Evolutionary conservation across 2,329 filamentous ascomycete genomes (phyloP).

Genomic region (Botrytis fragariae): DNA sequence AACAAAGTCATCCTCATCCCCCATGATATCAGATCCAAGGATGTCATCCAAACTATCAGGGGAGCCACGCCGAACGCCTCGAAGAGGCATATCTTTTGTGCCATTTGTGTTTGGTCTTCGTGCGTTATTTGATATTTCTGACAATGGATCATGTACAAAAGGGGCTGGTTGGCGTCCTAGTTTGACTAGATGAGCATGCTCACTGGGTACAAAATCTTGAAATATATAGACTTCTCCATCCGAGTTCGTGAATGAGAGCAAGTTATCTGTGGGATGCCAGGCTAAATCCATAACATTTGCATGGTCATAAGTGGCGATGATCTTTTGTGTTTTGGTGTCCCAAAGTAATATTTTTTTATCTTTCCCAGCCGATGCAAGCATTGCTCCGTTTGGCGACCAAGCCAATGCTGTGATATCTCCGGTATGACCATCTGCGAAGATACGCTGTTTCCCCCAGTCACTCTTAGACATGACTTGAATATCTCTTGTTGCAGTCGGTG

Average conservation of each 20-base stretch:
- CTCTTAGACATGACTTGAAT: slow-evolving; percentile 83
- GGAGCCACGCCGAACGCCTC: slow-evolving; percentile 57
- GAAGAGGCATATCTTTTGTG: slow-evolving; percentile 48
- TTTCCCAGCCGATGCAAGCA: slow-evolving; percentile 70
- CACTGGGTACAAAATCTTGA: slow-evolving; percentile 62
- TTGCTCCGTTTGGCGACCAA: slow-evolving; percentile 92
- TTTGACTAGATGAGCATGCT: slow-evolving; percentile 56
- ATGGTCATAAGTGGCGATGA: slow-evolving; percentile 76
- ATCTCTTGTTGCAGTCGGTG: slow-evolving; percentile 76
- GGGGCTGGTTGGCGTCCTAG: slow-evolving; percentile 71
- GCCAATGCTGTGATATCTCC: slow-evolving; percentile 81
- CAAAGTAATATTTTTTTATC: slow-evolving; percentile 75
- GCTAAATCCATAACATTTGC: slow-evolving; percentile 79
- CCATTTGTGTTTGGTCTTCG: slow-evolving; percentile 56
- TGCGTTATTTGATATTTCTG: slow-evolving; percentile 66
- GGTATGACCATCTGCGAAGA: slow-evolving; percentile 75
- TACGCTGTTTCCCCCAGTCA: slow-evolving; percentile 84
- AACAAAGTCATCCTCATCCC: slow-evolving; percentile 72
- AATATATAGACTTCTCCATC: slow-evolving; percentile 94
- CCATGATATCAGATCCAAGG: slow-evolving; percentile 57
- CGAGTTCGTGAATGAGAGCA: slow-evolving; percentile 85
- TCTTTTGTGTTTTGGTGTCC: slow-evolving; percentile 83
- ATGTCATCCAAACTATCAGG: slow-evolving; percentile 80
- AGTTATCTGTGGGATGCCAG: slow-evolving; percentile 90
- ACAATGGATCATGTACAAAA: slow-evolving; percentile 77